Base-by-base conservation (phyloP, 2,329 filamentous ascomycete species). In the Cladophialophora carrionii region DNA sequence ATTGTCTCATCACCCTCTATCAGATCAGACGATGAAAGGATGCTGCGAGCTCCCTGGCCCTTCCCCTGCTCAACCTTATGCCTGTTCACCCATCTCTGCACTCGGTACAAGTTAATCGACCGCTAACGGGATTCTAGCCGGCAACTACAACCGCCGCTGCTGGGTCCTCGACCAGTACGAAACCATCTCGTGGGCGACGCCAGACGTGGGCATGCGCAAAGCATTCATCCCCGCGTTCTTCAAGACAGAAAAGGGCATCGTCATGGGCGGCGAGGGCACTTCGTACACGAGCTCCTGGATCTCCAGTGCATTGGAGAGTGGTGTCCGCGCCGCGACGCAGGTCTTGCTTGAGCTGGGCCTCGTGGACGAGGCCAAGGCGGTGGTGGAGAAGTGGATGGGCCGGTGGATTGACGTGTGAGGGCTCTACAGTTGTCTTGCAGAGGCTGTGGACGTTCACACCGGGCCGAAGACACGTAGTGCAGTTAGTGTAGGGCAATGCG, bases 281-380 rank as follows among this genome's bases (percentile, higher is more conserved):
- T 85, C 83, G 6, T 90, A 88, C 72, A 91, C 88, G 0, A 88
- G 91, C 72, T 88, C 87, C 0, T 90, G 87, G 88, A 88, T 90
- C 57, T 83, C 84, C 34, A 66, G 62, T 90, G 74, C 77, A 1
- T 48, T 68, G 89, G 20, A 63, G 32, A 57, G n/a, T 41, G 31
- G 26, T 37, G 58, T 29, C 26, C 9, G 37, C 12, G 57, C 56
- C n/a, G 56, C 31, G 9, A 24, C 55, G 20, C 31, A 55, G 56
- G 48, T 62, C 14, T 31, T 68, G 57, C 61, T 74, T 69, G 84
- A 86, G 71, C 76, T 90, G 72, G 88, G 88, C 0, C 74, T 90
- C 52, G 87, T 90, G 0, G 88, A 90, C 73, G 88, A 90, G 76
- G 88, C 48, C 20, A 51, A 51, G 22, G 48, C 48, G 0, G 48